Evolutionary conservation across 176 grass and related monocot genomes (phyloP), one percentile per base, ranked within the genome.

Genomic region (Juncus effusus): DNA sequence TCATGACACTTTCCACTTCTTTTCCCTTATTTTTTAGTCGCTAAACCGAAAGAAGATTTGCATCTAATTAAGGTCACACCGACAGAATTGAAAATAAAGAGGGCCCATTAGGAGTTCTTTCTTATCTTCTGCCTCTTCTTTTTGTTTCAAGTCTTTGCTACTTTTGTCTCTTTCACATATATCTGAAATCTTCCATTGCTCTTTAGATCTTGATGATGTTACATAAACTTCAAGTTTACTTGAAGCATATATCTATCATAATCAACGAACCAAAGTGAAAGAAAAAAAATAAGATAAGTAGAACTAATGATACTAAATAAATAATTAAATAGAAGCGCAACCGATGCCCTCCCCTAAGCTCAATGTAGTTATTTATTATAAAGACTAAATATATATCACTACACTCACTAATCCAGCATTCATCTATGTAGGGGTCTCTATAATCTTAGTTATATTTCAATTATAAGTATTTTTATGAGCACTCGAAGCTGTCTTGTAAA

Each of bases 141-240:
- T 71, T 71, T 71, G 42, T 56, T 52, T 71, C 42, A 40, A n/a
- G 54, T 71, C 38, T 0, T 59, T 58, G 10, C 14, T 19, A 55
- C 68, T 71, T 70, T 70, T 71, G 37, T 71, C 67, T 71, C 54
- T 71, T 59, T 71, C 68, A 59, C 14, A 56, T 71, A 71, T 12
- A 71, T 58, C 38, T 47, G 10, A 14, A 59, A 71, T 52, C 19
- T 59, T 10, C 4, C 54, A 56, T 59, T 71, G 15, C 14, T 57
- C 68, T 71, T 59, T 71, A 59, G 40, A 71, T 71, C 68, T 45
- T 16, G 42, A 6, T 42, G 61, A 45, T 64, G 61, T 64, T 11
- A 64, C 7, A 41, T 38, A 64, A 9, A 64, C 41, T 42, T 7
- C 35, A 64, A 41, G 38, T 64, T 64, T 41, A 42, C 14, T 19